Conservation (phyloP, 345 rosid genomes). For the Aquilaria yunnanensis region DNA sequence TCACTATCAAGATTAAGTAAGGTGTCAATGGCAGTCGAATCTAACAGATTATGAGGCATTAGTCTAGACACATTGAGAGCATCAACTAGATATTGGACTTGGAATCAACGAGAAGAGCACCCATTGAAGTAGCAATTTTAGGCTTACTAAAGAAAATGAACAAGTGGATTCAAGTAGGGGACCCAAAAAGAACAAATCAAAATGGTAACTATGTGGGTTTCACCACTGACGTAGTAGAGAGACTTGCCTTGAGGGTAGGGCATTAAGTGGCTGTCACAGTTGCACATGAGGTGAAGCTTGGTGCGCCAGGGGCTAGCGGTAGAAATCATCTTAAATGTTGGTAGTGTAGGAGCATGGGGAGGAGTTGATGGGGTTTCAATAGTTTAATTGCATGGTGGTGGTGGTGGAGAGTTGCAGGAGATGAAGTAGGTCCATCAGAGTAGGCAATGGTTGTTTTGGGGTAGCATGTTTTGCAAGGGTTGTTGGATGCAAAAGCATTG, state of each 20-base stretch:
- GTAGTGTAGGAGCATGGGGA: constrained; percentile 41
- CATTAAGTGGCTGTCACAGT: constrained; percentile 78
- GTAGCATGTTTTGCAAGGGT: background rate
- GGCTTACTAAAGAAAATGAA: constrained; percentile 66
- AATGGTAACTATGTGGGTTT: constrained; percentile 52
- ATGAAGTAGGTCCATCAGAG: constrained; percentile 34
- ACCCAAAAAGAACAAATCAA: constrained; percentile 25
- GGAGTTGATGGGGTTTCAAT: constrained; percentile 31
- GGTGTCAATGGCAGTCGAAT: constrained; percentile 47
- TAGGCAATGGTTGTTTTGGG: constrained; percentile 5
- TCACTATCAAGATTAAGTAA: constrained; percentile 50
- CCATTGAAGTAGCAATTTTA: constrained; percentile 72
- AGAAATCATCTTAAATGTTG: constrained; percentile 29
- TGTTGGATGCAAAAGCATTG: background rate
- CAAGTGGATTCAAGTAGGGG: constrained; percentile 48
- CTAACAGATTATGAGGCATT: constrained; percentile 60
- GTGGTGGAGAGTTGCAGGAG: constrained; percentile 23
- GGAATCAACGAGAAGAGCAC: constrained; percentile 51
- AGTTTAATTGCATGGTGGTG: constrained; percentile 22
- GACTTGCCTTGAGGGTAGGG: constrained; percentile 87
- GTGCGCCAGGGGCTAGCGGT: constrained; percentile 42
- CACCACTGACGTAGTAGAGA: constrained; percentile 68
- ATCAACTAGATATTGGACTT: constrained; percentile 88
- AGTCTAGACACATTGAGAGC: constrained; percentile 63
- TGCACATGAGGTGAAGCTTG: constrained; percentile 79